Conservation (phyloP, 495 filamentous ascomycete genomes). For the Durotheca rogersii region DNA sequence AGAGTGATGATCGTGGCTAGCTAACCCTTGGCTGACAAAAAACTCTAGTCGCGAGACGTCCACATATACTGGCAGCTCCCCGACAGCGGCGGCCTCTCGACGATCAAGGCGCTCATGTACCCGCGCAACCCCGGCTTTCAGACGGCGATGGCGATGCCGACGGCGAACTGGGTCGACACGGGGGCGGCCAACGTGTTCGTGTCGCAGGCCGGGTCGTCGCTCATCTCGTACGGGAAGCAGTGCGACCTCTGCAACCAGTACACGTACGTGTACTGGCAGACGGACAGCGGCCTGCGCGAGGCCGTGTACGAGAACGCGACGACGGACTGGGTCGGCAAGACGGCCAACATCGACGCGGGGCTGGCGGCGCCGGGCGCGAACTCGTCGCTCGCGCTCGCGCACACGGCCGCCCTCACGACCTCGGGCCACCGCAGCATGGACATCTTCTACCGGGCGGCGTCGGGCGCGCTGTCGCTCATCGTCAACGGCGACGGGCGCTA, state of each 20-base stretch:
- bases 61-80: constrained; percentile 34
- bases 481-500: constrained; percentile 28
- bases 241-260: constrained; percentile 34
- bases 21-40: constrained; percentile 21
- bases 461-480: constrained; percentile 27
- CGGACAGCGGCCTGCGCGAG: constrained; percentile 19
- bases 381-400: constrained; percentile 26
- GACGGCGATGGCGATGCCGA: constrained; percentile 7
- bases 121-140: constrained; percentile 11
- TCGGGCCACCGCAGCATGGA: constrained; percentile 32
- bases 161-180: constrained; percentile 28
- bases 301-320: constrained; percentile 22
- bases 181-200: constrained; percentile 24
- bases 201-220: constrained; percentile 26
- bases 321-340: constrained; percentile 13
- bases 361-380: constrained; percentile 19
- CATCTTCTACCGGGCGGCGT: constrained; percentile 34
- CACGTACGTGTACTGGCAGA: constrained; percentile 33
- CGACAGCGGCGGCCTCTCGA: constrained; percentile 23
- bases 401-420: constrained; percentile 18
- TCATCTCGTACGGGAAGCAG: constrained; percentile 34
- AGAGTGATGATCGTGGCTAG: no score
- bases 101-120: constrained; percentile 27
- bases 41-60: no score
- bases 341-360: constrained; percentile 8